Percentiles rank a stretch among this genome's conserved stretches.
Conservation (phyloP, 2,329 filamentous ascomycete genomes). For the Scorias spongiosa region DNA sequence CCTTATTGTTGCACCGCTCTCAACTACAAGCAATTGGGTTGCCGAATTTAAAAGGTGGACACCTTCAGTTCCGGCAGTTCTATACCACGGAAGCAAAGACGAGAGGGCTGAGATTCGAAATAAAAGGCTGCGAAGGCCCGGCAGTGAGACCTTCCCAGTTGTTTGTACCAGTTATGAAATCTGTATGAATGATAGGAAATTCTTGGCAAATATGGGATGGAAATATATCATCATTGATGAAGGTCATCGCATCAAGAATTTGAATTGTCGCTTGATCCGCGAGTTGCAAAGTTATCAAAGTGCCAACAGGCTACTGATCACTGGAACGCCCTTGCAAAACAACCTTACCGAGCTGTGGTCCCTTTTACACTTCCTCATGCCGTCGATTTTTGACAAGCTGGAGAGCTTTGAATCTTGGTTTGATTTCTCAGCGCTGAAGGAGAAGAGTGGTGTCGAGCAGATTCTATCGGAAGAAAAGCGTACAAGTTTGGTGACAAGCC, state of each 20-base stretch:
- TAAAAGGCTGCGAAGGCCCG: conserved; percentile 55
- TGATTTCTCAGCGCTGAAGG: conserved; percentile 82
- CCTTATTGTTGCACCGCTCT: conserved; percentile 76
- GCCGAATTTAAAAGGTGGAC: conserved; percentile 88
- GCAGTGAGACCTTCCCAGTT: conserved; percentile 63
- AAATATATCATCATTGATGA: conserved; percentile 98
- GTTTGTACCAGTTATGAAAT: conserved; percentile 96
- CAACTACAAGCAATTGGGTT: conserved; percentile 89
- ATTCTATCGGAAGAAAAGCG: conserved; percentile 67
- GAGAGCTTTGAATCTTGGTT: conserved; percentile 94
- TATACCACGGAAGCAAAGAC: conserved; percentile 76
- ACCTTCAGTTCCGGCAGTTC: conserved; percentile 68
- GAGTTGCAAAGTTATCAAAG: conserved; percentile 80
- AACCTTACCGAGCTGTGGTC: conserved; percentile 94
- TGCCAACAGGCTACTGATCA: conserved; percentile 80
- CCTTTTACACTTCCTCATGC: conserved; percentile 79
- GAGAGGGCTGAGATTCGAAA: conserved; percentile 63
- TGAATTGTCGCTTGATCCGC: conserved; percentile 80
- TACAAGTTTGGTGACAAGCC: conserved; percentile 65
- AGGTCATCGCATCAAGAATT: conserved; percentile 92
- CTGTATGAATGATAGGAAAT: conserved; percentile 75
- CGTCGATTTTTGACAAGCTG: conserved; percentile 82
- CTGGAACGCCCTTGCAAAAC: conserved; percentile 88
- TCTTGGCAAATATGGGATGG: conserved; percentile 75
- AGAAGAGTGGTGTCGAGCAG: conserved; percentile 63